A percentile compares a stretch with the other conserved stretches of the same genome.
Conservation (phyloP, 805 yeast genomes). For the Teunomyces atbi region DNA sequence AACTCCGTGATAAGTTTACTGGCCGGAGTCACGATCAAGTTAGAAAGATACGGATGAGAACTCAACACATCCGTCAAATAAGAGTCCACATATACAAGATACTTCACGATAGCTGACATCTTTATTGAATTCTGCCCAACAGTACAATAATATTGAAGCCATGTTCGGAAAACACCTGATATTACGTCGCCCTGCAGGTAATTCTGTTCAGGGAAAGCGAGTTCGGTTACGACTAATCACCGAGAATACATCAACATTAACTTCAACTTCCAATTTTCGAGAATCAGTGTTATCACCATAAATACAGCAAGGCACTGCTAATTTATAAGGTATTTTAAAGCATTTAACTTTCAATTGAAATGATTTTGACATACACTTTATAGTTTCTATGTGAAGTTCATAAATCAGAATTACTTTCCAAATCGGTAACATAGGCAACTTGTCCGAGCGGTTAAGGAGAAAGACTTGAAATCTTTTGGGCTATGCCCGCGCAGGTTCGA, state of each 20-base stretch:
- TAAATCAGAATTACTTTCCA: not conserved
- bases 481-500: constrained; percentile 14
- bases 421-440: constrained; percentile 6
- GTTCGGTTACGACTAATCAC: not conserved
- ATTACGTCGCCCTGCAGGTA: not conserved
- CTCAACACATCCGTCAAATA: constrained; percentile 7
- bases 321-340: too few species aligned
- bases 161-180: not conserved
- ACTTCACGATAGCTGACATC: constrained; percentile 1
- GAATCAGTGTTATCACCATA: too few species aligned
- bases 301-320: too few species aligned
- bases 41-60: constrained; percentile 19
- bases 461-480: constrained; percentile 12
- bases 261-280: too few species aligned
- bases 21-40: constrained; percentile 22
- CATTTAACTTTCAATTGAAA: too few species aligned
- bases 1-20: constrained; percentile 30
- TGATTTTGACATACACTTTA: too few species aligned
- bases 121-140: not conserved
- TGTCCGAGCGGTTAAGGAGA: constrained; percentile 14
- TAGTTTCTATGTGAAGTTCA: not conserved
- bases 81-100: not conserved
- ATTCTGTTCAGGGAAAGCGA: not conserved
- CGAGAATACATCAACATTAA: too few species aligned
- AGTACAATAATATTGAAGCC: not conserved